Conservation (phyloP, 2,329 filamentous ascomycete genomes). For the Phaeosphaeriaceae sp. region DNA sequence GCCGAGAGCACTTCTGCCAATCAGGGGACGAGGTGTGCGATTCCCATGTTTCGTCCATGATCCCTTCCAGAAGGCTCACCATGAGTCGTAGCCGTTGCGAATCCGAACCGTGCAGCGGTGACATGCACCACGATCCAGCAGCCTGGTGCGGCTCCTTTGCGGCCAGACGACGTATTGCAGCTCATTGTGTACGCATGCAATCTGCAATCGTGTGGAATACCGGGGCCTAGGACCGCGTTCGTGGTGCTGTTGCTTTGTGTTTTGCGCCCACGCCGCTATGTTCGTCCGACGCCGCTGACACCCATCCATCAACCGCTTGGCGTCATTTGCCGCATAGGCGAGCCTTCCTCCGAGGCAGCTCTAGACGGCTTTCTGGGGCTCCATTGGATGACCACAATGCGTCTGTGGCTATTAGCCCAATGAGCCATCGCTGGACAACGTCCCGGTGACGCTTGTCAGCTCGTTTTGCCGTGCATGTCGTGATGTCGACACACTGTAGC, state of each 20-base stretch:
- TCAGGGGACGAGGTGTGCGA: slow-evolving; percentile 9
- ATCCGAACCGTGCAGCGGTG: background rate
- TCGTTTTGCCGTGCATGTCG: background rate
- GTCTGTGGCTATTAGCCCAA: background rate
- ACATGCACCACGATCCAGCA: background rate
- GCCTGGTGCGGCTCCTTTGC: background rate
- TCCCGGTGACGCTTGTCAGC: background rate
- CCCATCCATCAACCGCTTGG: background rate
- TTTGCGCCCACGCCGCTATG: background rate
- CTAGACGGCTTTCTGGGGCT: background rate
- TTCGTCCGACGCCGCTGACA: background rate
- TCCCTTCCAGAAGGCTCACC: slow-evolving; percentile 1
- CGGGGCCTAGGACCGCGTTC: background rate
- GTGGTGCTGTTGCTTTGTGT: background rate
- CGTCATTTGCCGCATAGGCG: background rate
- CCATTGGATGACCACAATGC: background rate
- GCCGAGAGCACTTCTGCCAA: slow-evolving; percentile 16
- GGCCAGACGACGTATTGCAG: background rate
- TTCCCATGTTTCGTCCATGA: slow-evolving; percentile 9
- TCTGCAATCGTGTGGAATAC: background rate
- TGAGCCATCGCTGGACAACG: background rate
- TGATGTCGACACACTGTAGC: background rate
- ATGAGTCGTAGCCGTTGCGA: background rate
- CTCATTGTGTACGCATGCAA: background rate
- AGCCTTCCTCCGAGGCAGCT: background rate